A percentile compares a stretch with the other conserved stretches of the same genome.
phyloP scores from a whole-genome alignment of 2,329 filamentous ascomycete genomes.

The Aspergillus uvarum region DNA sequence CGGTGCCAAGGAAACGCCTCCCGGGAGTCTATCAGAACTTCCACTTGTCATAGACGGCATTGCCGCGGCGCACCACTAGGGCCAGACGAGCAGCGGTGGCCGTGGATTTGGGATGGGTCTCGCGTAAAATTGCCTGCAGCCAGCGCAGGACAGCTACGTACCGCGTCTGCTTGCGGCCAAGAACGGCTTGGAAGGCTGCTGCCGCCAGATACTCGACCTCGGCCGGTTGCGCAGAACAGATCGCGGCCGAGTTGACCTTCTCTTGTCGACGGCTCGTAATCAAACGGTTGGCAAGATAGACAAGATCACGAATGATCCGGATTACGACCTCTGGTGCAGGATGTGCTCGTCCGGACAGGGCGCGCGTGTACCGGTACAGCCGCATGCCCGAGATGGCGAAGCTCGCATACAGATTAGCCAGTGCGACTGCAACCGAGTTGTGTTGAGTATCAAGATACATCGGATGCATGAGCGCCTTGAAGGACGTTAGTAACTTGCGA shows the following conservation, averaged over 20 bases:
- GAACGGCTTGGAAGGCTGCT: slow-evolving; percentile 66
- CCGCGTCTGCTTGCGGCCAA: slow-evolving; percentile 69
- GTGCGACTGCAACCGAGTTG: slow-evolving; percentile 68
- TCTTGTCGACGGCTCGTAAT: slow-evolving; percentile 55
- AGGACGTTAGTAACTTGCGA: slow-evolving; percentile 70
- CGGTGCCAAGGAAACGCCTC: background rate
- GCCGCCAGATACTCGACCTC: slow-evolving; percentile 67
- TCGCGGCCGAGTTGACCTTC: slow-evolving; percentile 20
- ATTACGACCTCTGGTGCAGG: slow-evolving; percentile 63
- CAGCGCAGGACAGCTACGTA: slow-evolving; percentile 66
- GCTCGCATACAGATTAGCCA: slow-evolving; percentile 71
- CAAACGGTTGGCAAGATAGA: slow-evolving; percentile 63
- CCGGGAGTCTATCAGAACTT: slow-evolving; percentile 26
- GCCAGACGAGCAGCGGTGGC: slow-evolving; percentile 34
- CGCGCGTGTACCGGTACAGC: slow-evolving; percentile 60
- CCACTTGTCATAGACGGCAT: slow-evolving; percentile 38
- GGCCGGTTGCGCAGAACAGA: slow-evolving; percentile 60
- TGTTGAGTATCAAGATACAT: slow-evolving; percentile 59
- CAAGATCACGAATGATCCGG: slow-evolving; percentile 63
- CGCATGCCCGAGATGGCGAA: slow-evolving; percentile 79
- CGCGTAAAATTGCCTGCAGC: slow-evolving; percentile 56
- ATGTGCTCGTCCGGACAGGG: slow-evolving; percentile 54
- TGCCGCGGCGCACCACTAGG: slow-evolving; percentile 35
- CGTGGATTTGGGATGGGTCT: slow-evolving; percentile 38
- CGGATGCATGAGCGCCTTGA: slow-evolving; percentile 78